These are phyloP conservation scores for Fusarium staphyleae DNA, from an alignment of 2,329 filamentous ascomycete genomes.

Conservation along the genomic window DNA sequence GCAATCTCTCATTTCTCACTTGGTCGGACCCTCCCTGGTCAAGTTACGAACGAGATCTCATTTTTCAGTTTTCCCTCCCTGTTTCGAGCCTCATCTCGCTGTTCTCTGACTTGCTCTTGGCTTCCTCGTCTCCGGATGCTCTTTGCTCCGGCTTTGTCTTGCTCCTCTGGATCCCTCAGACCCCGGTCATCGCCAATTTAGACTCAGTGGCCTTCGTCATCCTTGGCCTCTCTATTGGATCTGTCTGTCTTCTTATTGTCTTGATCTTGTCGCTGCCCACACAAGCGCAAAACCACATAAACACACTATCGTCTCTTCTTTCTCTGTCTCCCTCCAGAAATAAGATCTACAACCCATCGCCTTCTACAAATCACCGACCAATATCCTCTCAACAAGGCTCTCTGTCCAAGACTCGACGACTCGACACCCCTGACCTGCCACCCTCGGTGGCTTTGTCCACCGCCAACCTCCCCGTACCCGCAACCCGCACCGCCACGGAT, in stretches of 20 bases:
- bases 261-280: constrained; percentile 13
- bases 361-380: background rate
- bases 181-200: constrained; percentile 14
- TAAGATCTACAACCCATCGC: too few species aligned
- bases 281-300: constrained; percentile 6
- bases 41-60: constrained; percentile 24
- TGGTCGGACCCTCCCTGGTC: constrained; percentile 21
- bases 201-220: constrained; percentile 2
- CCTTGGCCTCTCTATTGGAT: background rate
- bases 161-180: constrained; percentile 14
- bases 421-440: constrained; percentile 2
- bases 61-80: constrained; percentile 32
- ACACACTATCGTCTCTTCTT: constrained; percentile 3
- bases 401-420: constrained; percentile 1
- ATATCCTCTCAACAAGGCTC: constrained; percentile 2
- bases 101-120: constrained; percentile 10
- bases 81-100: constrained; percentile 17
- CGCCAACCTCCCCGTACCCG: constrained; percentile 8
- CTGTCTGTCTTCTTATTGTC: constrained; percentile 2
- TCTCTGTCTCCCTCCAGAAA: background rate
- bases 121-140: constrained; percentile 20
- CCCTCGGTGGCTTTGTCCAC: constrained; percentile 4
- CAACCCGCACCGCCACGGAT: constrained; percentile 20
- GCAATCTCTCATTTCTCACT: constrained; percentile 23
- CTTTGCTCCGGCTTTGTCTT: constrained; percentile 17